Evolutionary conservation across 2,329 filamentous ascomycete genomes (phyloP).

Genomic region (Aspergillus alliaceus): DNA sequence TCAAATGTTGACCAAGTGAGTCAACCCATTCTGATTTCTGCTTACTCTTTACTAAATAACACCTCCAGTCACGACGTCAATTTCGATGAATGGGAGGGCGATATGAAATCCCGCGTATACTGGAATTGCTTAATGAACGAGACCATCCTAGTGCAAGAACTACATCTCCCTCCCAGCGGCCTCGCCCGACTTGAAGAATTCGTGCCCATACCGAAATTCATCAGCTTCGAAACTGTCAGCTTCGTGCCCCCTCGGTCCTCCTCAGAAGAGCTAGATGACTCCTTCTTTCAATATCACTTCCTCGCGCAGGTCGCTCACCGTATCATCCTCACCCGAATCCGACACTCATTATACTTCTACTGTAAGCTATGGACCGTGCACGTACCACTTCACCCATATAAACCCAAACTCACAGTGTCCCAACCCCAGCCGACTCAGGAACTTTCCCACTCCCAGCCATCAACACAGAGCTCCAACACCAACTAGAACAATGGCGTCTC

Average conservation of each 20-base stretch:
- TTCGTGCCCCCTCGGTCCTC: slow-evolving; percentile 32
- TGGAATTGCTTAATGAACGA: slow-evolving; percentile 59
- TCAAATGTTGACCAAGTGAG: slow-evolving; percentile 47
- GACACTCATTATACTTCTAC: slow-evolving; percentile 53
- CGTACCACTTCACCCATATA: background rate
- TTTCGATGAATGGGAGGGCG: slow-evolving; percentile 54
- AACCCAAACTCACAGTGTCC: slow-evolving; percentile 2
- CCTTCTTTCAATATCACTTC: slow-evolving; percentile 59
- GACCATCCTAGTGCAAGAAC: slow-evolving; percentile 56
- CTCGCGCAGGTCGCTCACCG: slow-evolving; percentile 57
- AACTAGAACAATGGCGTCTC: slow-evolving; percentile 56
- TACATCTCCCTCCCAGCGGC: slow-evolving; percentile 53
- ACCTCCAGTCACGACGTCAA: slow-evolving; percentile 37
- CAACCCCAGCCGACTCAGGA: slow-evolving; percentile 39
- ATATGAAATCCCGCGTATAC: slow-evolving; percentile 57
- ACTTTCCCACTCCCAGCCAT: slow-evolving; percentile 49
- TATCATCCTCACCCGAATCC: slow-evolving; percentile 55
- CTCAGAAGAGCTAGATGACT: slow-evolving; percentile 49
- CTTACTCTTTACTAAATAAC: slow-evolving; percentile 4
- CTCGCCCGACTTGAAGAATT: slow-evolving; percentile 53
- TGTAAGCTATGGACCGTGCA: slow-evolving; percentile 25
- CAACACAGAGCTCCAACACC: slow-evolving; percentile 54
- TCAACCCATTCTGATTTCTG: background rate
- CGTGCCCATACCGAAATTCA: slow-evolving; percentile 56
- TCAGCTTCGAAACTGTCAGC: slow-evolving; percentile 41